phyloP scores from a whole-genome alignment of 164 flowering plant species.

The Paratinospora sagittata region DNA sequence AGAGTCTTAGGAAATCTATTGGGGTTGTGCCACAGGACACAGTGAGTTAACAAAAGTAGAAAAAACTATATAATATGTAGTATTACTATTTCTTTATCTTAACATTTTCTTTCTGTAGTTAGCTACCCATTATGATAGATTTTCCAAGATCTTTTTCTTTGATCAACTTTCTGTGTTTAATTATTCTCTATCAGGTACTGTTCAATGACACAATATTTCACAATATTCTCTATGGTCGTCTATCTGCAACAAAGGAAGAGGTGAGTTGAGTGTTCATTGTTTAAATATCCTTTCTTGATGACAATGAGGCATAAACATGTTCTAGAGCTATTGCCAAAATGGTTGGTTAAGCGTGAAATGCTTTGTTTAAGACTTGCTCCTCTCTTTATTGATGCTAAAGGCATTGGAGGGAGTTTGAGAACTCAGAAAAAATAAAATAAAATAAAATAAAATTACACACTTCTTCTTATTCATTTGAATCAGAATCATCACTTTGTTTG shows the following conservation, averaged over 20 bases:
- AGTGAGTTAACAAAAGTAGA: slow-evolving; percentile 35
- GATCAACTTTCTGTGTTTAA: slow-evolving; percentile 3
- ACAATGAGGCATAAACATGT: not conserved
- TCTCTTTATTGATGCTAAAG: no score
- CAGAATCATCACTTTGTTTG: no score
- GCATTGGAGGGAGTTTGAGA: no score
- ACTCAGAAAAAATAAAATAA: no score
- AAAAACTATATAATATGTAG: not conserved
- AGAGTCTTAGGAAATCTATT: slow-evolving; percentile 70
- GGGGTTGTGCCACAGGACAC: slow-evolving; percentile 99
- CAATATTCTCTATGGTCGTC: slow-evolving; percentile 86
- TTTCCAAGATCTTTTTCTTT: not conserved
- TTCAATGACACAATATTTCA: slow-evolving; percentile 95
- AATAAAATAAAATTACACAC: no score
- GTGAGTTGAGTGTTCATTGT: slow-evolving; percentile 37
- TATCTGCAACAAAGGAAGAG: slow-evolving; percentile 87
- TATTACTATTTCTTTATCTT: not conserved
- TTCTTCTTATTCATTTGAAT: no score
- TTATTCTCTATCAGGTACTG: slow-evolving; percentile 55
- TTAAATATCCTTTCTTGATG: not conserved
- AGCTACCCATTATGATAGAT: not conserved
- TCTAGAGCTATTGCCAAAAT: not conserved
- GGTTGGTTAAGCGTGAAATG: not conserved
- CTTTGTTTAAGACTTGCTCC: no score
- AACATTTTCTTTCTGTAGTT: not conserved